Evolutionary conservation across 768 basidiomycete species (phyloP), one percentile per base, ranked within the genome.

Genomic region (Suillus discolor): DNA sequence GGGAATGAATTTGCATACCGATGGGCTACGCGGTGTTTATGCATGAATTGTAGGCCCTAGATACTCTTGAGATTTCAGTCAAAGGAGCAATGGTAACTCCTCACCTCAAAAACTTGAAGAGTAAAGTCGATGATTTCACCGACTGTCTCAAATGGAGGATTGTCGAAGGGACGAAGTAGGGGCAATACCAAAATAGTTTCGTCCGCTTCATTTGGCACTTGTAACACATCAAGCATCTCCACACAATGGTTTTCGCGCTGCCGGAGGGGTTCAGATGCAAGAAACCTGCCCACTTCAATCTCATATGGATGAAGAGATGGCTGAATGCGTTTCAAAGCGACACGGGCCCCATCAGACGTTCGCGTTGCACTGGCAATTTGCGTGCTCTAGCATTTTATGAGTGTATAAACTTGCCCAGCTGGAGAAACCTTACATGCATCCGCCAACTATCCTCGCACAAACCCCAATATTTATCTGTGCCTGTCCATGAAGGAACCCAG

Each of bases 401-500:
- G 53, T 18, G 0, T 41, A 71, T 70, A 68, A 71, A 28, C 71
- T 68, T 3, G 67, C 39, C 36, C 74, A 71, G 34, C 66, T 41
- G 39, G 71, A 63, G 55, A 73, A 0, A 73, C n/a, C 71, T 71
- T 3, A 75, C 67, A 20, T 55, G 3, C 25, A 53, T 53, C 7
- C 1, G 25, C 25, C 28, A 54, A 31, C 53, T 54, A 31, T 54
- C 53, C 53, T 54, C 53, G 28, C 28, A 54, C 9, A 31, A 3
- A 18, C 15, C 28, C 28, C 28, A 61, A 36, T 53, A 13, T 47
- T 23, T 53, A 6, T 60, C 59, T 9, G 25, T 69, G 39, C 31
- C 31, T 36, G n/a, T 25, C 79, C 79, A 80, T 6, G 78, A 80
- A 0, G 77, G 75, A n/a, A 70, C 66, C 79, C 79, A 80, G 42